phyloP scores from a whole-genome alignment of 192 early-diverging fungal species.

The Dissophora ornata region DNA sequence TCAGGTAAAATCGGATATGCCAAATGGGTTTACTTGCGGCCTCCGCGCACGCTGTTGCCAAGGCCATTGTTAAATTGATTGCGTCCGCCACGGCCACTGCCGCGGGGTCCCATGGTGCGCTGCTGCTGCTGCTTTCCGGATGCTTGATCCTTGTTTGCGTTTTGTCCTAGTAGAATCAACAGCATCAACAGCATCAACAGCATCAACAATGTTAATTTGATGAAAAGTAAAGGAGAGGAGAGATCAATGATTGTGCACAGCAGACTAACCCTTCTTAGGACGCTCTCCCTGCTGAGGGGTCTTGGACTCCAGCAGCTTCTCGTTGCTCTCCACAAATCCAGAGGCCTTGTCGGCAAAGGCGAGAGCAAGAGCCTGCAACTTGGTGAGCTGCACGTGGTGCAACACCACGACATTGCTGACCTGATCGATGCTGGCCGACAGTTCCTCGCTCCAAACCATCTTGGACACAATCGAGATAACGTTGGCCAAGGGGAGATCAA shows the following conservation, averaged over 20 bases:
- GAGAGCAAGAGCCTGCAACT: slow-evolving; percentile 87
- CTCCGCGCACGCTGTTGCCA: slow-evolving; percentile 53
- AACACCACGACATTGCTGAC: slow-evolving; percentile 85
- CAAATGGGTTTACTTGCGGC: slow-evolving; percentile 26
- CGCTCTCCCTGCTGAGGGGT: slow-evolving; percentile 51
- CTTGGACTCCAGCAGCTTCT: slow-evolving; percentile 87
- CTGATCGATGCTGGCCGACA: slow-evolving; percentile 90
- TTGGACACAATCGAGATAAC: slow-evolving; percentile 86
- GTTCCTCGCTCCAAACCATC: slow-evolving; percentile 95
- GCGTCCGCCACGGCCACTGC: slow-evolving; percentile 34
- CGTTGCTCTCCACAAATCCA: slow-evolving; percentile 89
- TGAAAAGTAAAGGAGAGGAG: no score
- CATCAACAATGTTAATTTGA: no score
- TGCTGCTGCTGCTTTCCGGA: slow-evolving; percentile 44
- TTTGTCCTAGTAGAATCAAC: slow-evolving; percentile 7
- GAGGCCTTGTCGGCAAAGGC: slow-evolving; percentile 89
- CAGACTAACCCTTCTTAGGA: slow-evolving; percentile 43
- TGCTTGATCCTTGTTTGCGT: slow-evolving; percentile 38
- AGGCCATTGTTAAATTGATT: slow-evolving; percentile 54
- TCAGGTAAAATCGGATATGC: not conserved
- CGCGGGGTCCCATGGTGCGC: slow-evolving; percentile 40
- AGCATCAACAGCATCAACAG: no score
- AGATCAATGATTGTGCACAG: no score
- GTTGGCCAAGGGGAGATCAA: slow-evolving; percentile 72
- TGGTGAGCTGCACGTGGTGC: slow-evolving; percentile 78